These are phyloP conservation scores for Glaciozyma martinii DNA, from an alignment of 768 basidiomycete species.

Conservation along the genomic window DNA sequence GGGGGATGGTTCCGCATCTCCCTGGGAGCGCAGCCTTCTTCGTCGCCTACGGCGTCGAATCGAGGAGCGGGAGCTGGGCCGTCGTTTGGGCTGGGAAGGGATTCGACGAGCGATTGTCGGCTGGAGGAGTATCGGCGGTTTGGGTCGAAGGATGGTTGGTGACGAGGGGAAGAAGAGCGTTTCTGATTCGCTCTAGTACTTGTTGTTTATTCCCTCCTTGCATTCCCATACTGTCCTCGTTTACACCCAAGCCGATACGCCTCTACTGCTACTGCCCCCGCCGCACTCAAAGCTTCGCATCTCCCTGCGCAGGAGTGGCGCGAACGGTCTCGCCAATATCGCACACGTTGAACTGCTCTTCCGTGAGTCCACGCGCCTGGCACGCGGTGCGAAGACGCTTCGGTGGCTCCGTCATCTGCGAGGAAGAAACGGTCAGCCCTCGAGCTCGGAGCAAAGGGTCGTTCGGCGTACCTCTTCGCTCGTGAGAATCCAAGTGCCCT, in stretches of 20 bases:
- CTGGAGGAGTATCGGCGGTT: constrained; percentile 70
- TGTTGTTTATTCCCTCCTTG: neutral
- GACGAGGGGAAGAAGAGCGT: neutral
- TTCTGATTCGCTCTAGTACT: neutral
- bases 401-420: constrained; percentile 54
- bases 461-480: constrained; percentile 39
- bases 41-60: constrained; percentile 32
- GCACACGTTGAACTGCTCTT: constrained; percentile 51
- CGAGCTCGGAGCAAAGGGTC: neutral
- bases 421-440: constrained; percentile 21
- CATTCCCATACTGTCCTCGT: neutral
- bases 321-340: constrained; percentile 47
- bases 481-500: constrained; percentile 51
- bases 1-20: constrained; percentile 88
- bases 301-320: neutral
- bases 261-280: neutral
- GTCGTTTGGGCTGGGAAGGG: constrained; percentile 41
- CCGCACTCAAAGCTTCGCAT: neutral
- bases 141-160: constrained; percentile 87
- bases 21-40: constrained; percentile 42
- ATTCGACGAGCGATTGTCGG: constrained; percentile 52
- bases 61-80: constrained; percentile 55
- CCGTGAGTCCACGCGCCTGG: constrained; percentile 48
- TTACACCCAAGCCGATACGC: neutral
- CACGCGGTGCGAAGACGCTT: constrained; percentile 49